phyloP scores from a whole-genome alignment of 805 yeast genomes.

The Ogataea corticis region DNA sequence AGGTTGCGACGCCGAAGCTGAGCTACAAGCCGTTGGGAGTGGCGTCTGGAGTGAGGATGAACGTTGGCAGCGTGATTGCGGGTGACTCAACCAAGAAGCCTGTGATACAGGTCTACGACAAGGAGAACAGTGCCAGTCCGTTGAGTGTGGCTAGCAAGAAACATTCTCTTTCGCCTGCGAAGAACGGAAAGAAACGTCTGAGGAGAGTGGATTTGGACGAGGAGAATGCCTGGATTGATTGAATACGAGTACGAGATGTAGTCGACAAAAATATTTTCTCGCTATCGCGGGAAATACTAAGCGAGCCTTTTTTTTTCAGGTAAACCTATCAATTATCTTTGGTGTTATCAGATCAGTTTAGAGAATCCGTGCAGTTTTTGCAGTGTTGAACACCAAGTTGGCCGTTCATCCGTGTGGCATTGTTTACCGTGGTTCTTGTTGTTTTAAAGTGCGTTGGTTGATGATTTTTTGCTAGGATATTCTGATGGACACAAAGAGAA shows the following conservation, averaged over 20 bases:
- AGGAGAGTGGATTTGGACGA: slow-evolving; percentile 23
- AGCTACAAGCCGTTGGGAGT: slow-evolving; percentile 3
- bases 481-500: slow-evolving; percentile 2
- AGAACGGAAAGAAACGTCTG: slow-evolving; percentile 17
- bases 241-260: no score
- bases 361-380: no score
- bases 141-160: slow-evolving; percentile 8
- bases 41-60: slow-evolving; percentile 2
- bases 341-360: no score
- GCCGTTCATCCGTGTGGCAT: no score
- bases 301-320: no score
- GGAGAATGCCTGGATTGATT: slow-evolving; percentile 19
- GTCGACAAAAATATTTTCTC: no score
- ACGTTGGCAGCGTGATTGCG: neutral
- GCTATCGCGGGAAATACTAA: no score
- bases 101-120: slow-evolving; percentile 2
- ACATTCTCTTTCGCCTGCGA: slow-evolving; percentile 20
- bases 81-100: neutral
- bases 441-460: no score
- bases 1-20: slow-evolving; percentile 2
- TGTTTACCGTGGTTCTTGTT: no score
- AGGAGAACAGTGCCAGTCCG: slow-evolving; percentile 8
- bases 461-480: neutral
- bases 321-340: no score
- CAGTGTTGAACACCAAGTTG: no score